Base-by-base conservation (phyloP, 768 basidiomycete genomes). In the Porpolomopsis calyptriformis region DNA sequence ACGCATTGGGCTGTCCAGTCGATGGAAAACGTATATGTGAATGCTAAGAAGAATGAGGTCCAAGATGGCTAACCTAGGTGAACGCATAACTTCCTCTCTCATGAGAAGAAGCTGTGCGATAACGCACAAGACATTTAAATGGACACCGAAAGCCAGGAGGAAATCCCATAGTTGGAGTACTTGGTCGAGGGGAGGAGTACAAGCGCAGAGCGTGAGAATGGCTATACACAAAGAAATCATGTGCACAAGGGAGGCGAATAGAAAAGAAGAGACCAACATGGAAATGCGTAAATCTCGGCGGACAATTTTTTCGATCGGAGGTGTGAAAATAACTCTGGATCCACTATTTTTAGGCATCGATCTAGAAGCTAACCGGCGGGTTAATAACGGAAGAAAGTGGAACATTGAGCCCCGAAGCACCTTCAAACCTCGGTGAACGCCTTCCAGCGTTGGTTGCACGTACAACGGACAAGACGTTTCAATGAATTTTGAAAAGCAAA, bases 121-220 rank as follows among this genome's bases (percentile, higher is more conserved):
- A 2, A 98, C 92, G 57, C 93, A 97, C 12, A 99, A 71, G 9
- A 99, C 84, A 57, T 99, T 99, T 16, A 99, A 72, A 57, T 98
- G 96, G 19, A 93, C 87, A 11, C 96, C 96, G 57, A 93, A 98
- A 3, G 94, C 90, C 22, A 99, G 73, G 7, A 99, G 73, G 59
- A 98, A 99, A 62, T 99, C 96, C 94, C 96, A 99, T 44, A 99
- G 67, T 52, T 82, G 82, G 23, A 99, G 71, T 20, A 97, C 94
- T 66, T 98, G 87, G 58, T 92, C 86, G 8, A 99, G 70, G 0
- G 96, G 96, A 3, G 93, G 94, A 9, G 94, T 99, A 57, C 93
- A 93, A 4, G 94, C 96, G 61, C 92, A 98, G 26, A 98, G 65
- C 0, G 96, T 99, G 49, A 99, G 71, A 29, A 97, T 79, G 50